These are phyloP conservation scores for Didymella exigua DNA, from an alignment of 2,329 filamentous ascomycete genomes.

Conservation along the genomic window DNA sequence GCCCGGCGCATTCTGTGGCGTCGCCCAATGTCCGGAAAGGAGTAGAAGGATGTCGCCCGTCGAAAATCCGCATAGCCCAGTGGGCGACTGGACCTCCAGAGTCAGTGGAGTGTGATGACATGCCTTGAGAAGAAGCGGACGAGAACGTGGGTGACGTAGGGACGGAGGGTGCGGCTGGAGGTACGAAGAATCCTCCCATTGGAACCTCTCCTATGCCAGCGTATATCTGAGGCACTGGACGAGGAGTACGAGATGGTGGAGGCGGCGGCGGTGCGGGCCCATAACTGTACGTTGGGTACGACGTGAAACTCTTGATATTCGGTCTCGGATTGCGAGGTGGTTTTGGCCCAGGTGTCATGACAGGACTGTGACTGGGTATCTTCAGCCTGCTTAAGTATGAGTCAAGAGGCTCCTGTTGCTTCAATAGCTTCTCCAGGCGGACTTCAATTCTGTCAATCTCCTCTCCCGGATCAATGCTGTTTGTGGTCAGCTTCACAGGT, in stretches of 20 bases:
- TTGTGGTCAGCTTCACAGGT: conserved; percentile 20
- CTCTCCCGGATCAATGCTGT: conserved; percentile 38
- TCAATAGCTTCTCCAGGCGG: conserved; percentile 40
- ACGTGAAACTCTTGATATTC: conserved; percentile 34
- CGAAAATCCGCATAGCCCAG: conserved; percentile 54
- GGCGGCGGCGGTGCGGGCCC: conserved; percentile 16
- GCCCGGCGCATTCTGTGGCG: conserved; percentile 42
- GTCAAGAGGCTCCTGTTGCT: conserved; percentile 44
- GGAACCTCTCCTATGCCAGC: conserved; percentile 40
- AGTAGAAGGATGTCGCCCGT: conserved; percentile 49
- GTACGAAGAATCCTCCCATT: conserved; percentile 26
- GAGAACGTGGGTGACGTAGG: conserved; percentile 52
- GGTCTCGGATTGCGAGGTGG: conserved; percentile 36
- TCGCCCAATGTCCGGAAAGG: conserved; percentile 44
- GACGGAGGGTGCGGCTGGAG: conserved; percentile 46
- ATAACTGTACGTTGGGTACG: conserved; percentile 33
- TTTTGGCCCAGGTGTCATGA: conserved; percentile 37
- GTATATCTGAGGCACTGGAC: conserved; percentile 21
- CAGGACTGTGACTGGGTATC: conserved; percentile 30
- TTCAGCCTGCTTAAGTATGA: conserved; percentile 42
- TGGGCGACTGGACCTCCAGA: conserved; percentile 44
- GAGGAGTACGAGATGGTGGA: conserved; percentile 14
- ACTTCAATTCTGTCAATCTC: conserved; percentile 37
- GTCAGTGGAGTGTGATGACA: conserved; percentile 44
- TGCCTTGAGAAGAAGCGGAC: conserved; percentile 50